phyloP scores from a whole-genome alignment of 257 asterid genomes.

The Solanum verrucosum region DNA sequence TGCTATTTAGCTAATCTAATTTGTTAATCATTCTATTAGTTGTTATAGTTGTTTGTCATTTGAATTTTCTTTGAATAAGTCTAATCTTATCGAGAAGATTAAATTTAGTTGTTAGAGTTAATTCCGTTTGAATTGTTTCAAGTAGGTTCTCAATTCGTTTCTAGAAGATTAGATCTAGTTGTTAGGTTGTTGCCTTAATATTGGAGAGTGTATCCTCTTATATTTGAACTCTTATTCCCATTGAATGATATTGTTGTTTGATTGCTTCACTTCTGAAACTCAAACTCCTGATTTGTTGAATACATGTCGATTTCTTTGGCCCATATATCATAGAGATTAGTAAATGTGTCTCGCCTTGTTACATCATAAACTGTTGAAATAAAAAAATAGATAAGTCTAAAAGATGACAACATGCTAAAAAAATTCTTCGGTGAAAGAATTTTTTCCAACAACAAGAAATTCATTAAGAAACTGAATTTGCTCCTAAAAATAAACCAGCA shows the following conservation, averaged over 20 bases:
- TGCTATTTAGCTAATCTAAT: background rate
- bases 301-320: no score
- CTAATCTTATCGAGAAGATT: background rate
- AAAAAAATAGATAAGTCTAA: background rate
- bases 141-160: no score
- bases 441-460: background rate
- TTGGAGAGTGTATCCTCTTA: no score
- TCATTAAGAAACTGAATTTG: background rate
- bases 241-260: no score
- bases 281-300: no score
- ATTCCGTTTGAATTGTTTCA: no score
- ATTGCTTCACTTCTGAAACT: no score
- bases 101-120: no score
- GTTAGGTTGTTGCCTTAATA: no score
- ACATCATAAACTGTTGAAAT: slow-evolving; percentile 70
- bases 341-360: slow-evolving; percentile 31
- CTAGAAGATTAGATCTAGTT: no score
- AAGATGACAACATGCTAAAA: background rate
- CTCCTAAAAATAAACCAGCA: background rate
- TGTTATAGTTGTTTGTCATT: background rate
- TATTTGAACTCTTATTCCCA: no score
- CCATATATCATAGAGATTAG: no score
- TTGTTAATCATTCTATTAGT: background rate
- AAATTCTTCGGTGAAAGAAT: background rate
- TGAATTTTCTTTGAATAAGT: background rate